Conservation (phyloP, 139 green algal species). For the Picochlorum sp. region DNA sequence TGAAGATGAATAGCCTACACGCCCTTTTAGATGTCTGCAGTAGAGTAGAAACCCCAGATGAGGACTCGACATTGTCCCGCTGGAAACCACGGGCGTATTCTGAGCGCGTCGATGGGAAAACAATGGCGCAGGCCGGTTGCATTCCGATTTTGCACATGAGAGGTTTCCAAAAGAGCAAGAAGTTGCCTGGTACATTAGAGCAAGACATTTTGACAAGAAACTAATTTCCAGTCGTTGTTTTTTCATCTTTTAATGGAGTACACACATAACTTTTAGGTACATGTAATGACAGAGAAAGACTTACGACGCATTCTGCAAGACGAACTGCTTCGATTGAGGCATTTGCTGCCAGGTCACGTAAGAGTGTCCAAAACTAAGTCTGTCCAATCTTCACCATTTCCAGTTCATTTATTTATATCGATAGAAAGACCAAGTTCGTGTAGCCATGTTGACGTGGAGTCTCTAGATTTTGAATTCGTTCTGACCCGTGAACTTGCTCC, state of each 20-base stretch:
- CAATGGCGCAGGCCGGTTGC: constrained; percentile 64
- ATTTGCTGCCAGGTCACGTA: no score
- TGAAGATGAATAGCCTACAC: constrained; percentile 87
- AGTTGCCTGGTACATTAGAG: constrained; percentile 50
- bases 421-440: not conserved
- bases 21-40: constrained; percentile 44
- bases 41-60: constrained; percentile 30
- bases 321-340: no score
- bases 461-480: not conserved
- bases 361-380: not conserved
- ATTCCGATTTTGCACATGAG: constrained; percentile 95
- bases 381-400: not conserved
- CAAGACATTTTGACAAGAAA: constrained; percentile 26
- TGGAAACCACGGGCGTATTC: constrained; percentile 60
- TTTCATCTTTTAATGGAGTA: no score
- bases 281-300: no score
- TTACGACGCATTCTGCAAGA: no score
- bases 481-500: no score
- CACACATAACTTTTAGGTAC: no score
- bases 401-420: not conserved
- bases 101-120: constrained; percentile 49
- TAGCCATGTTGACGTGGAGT: not conserved
- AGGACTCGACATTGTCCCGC: constrained; percentile 49
- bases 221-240: not conserved
- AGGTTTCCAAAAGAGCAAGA: constrained; percentile 66